These are phyloP conservation scores for Monosporascus sp. DNA, from an alignment of 2,329 filamentous ascomycete species.

Conservation along the genomic window DNA sequence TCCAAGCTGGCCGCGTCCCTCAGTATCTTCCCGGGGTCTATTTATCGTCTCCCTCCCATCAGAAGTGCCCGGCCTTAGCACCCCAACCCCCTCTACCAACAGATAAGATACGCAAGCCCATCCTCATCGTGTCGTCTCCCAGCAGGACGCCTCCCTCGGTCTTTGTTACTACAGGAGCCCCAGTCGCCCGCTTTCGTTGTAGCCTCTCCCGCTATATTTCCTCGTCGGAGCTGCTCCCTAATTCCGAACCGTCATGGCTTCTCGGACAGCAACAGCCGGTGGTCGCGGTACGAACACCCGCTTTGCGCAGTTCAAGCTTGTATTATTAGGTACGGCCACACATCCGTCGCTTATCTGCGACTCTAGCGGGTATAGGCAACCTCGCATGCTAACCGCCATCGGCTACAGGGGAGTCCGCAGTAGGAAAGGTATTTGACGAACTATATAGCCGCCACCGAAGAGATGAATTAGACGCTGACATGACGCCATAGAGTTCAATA, in stretches of 20 bases:
- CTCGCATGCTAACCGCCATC: constrained; percentile 31
- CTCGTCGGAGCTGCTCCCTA: constrained; percentile 8
- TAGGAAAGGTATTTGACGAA: constrained; percentile 74
- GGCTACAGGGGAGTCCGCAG: constrained; percentile 82
- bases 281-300: constrained; percentile 66
- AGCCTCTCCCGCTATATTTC: no score
- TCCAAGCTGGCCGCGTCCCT: no score
- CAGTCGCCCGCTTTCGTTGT: no score
- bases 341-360: constrained; percentile 2
- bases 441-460: constrained; percentile 8
- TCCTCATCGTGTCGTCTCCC: constrained; percentile 9
- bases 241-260: constrained; percentile 61
- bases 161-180: no score
- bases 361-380: neutral
- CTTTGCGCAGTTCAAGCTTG: constrained; percentile 99
- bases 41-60: no score
- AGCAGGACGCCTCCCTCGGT: no score
- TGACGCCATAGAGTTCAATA: constrained; percentile 72
- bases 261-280: constrained; percentile 64
- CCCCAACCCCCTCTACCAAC: constrained; percentile 1
- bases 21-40: no score
- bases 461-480: constrained; percentile 20
- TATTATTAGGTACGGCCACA: constrained; percentile 73
- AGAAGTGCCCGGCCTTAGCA: neutral
- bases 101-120: constrained; percentile 7